A percentile compares a stretch with the other conserved stretches of the same genome.
These are phyloP conservation scores for Fusarium acutatum DNA, from an alignment of 2,329 filamentous ascomycete genomes.

Conservation along the genomic window DNA sequence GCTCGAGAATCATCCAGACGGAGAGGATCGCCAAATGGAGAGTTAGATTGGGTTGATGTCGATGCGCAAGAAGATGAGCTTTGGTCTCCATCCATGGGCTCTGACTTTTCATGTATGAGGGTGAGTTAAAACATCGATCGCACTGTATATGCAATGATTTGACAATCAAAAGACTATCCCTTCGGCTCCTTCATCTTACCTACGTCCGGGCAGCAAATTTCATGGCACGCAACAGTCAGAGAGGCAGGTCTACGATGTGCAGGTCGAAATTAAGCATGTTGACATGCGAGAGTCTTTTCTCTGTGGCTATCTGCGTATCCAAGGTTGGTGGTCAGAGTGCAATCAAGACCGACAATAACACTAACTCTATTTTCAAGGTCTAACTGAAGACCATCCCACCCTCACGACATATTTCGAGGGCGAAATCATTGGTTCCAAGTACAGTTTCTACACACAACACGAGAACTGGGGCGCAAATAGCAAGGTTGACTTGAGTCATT, in stretches of 20 bases:
- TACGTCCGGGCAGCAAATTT: slow-evolving; percentile 89
- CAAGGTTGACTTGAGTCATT: slow-evolving; percentile 92
- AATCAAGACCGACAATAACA: background rate
- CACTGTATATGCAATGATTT: slow-evolving; percentile 3
- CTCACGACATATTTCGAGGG: slow-evolving; percentile 98
- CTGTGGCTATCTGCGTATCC: slow-evolving; percentile 93
- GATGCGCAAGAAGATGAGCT: slow-evolving; percentile 44
- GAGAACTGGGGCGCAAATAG: slow-evolving; percentile 90
- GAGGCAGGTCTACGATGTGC: slow-evolving; percentile 90
- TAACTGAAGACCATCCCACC: slow-evolving; percentile 96
- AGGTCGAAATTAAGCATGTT: slow-evolving; percentile 96
- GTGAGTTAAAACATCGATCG: slow-evolving; percentile 40
- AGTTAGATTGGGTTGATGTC: slow-evolving; percentile 36
- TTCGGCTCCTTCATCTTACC: slow-evolving; percentile 82
- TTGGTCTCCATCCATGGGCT: slow-evolving; percentile 49
- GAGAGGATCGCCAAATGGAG: slow-evolving; percentile 28
- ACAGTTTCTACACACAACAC: slow-evolving; percentile 92
- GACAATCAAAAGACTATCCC: slow-evolving; percentile 68
- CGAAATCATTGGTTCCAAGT: slow-evolving; percentile 95
- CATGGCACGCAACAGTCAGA: slow-evolving; percentile 93
- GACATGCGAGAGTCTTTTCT: slow-evolving; percentile 94
- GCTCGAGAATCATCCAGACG: slow-evolving; percentile 17
- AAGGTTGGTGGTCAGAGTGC: slow-evolving; percentile 68
- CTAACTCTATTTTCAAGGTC: slow-evolving; percentile 61
- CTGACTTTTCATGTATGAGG: slow-evolving; percentile 49